Evolutionary conservation across 2,329 filamentous ascomycete species (phyloP).

Genomic region (Zelopaecilomyces penicillatus): DNA sequence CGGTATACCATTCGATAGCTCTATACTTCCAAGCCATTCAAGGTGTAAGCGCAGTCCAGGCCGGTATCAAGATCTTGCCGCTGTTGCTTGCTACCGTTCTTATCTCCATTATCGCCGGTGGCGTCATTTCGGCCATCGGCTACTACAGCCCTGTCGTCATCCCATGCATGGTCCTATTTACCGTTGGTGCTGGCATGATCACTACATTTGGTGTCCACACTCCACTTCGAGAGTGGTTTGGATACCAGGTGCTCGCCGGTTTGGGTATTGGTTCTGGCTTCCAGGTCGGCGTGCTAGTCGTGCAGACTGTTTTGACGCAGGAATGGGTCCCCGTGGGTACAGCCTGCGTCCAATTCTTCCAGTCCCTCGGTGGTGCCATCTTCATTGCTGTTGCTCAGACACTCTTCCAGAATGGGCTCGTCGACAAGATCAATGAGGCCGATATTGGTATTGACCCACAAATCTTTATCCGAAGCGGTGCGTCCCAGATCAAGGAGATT

Average conservation of each 20-base stretch:
- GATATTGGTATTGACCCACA: slow-evolving; percentile 37
- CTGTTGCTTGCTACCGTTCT: slow-evolving; percentile 43
- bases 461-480: slow-evolving; percentile 45
- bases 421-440: slow-evolving; percentile 38
- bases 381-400: slow-evolving; percentile 58
- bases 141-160: slow-evolving; percentile 35
- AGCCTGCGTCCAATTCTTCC: slow-evolving; percentile 51
- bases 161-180: slow-evolving; percentile 29
- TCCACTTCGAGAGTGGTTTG: slow-evolving; percentile 43
- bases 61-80: slow-evolving; percentile 47
- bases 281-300: slow-evolving; percentile 39
- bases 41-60: slow-evolving; percentile 42
- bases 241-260: slow-evolving; percentile 48
- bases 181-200: slow-evolving; percentile 45
- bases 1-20: slow-evolving; percentile 19
- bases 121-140: slow-evolving; percentile 32
- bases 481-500: slow-evolving; percentile 39
- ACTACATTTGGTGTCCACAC: slow-evolving; percentile 43
- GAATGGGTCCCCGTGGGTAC: slow-evolving; percentile 43
- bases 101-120: slow-evolving; percentile 36
- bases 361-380: slow-evolving; percentile 57
- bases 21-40: slow-evolving; percentile 48
- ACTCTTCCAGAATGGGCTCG: slow-evolving; percentile 57
- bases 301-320: slow-evolving; percentile 43
- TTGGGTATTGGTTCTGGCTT: slow-evolving; percentile 43